These are phyloP conservation scores for Paecilomyces niveus DNA, from an alignment of 2,329 filamentous ascomycete species.

Conservation along the genomic window DNA sequence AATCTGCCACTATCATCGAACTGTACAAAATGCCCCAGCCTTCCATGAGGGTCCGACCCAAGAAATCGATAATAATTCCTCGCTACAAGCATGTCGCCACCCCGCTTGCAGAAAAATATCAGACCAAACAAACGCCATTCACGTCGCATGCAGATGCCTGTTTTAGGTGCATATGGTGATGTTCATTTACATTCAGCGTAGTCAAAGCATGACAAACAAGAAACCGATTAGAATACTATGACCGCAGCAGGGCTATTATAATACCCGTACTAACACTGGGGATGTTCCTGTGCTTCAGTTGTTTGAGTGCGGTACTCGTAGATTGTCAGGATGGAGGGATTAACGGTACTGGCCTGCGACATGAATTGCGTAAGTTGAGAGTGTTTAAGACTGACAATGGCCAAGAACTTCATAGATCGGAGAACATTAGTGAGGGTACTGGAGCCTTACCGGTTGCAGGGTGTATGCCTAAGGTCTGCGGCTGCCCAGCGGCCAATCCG, in stretches of 20 bases:
- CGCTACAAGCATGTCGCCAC: background rate
- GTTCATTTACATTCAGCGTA: background rate
- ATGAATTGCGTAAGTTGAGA: background rate
- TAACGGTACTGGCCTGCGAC: background rate
- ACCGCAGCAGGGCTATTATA: background rate
- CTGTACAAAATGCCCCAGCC: background rate
- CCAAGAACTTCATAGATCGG: background rate
- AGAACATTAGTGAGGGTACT: background rate
- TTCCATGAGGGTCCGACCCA: background rate
- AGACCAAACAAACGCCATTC: background rate
- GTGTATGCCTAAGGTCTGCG: slow-evolving; percentile 14
- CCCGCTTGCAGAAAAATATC: background rate
- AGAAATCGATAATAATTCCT: background rate
- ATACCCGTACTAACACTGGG: background rate
- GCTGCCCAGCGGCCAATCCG: slow-evolving; percentile 19
- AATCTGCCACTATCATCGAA: background rate
- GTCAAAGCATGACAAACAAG: background rate
- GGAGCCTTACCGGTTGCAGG: slow-evolving; percentile 26
- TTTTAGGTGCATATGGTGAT: background rate
- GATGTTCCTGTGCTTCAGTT: background rate
- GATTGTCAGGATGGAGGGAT: background rate
- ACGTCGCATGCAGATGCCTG: background rate
- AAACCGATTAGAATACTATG: background rate
- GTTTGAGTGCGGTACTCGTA: background rate
- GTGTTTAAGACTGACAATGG: background rate